Evolutionary conservation across 1,139 yeast species (phyloP), one percentile per base, ranked within the genome.

Genomic region (Geotrichum candidum): DNA sequence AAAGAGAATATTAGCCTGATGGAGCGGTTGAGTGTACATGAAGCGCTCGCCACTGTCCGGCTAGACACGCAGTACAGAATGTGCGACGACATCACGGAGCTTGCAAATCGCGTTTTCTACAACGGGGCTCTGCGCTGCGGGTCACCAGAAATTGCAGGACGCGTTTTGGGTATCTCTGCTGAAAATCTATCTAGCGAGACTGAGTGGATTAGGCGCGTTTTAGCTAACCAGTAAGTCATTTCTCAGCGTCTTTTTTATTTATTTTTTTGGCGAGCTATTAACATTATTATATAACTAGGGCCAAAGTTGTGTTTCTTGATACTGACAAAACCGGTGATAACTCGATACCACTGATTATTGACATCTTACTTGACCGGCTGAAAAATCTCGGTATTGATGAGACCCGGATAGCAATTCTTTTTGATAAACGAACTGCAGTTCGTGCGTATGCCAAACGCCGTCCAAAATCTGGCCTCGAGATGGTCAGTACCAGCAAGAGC

Each of bases 11-110:
- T 80, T 56, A 90, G 97, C 1, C 76, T 95, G 61, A 94, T 94
- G 76, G 86, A 84, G 69, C 76, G 81, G 1, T 78, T 94, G 59
- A 86, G 92, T 65, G 90, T 87, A 27, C 76, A 76, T 0, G 86
- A 86, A 67, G 97, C 97, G 0, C 77, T 81, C 27, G 81, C 90
- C 56, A 87, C 91, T 15, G 85, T 83, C 5, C 91, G 87, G 66
- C 77, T 94, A 58, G 84, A 90, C 0, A 82, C 84, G 66, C 99
- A 94, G 72, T 94, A 95, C 72, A 79, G 99, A 64, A 94, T 94
- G 99, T 88, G 96, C 73, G 78, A 81, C 48, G 98, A 92, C 64
- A 88, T 94, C 55, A 90, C 92, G 96, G 76, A 83, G 52, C 76
- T 94, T 38, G 87, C 96, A 0, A 94, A 94, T 72, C 82, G 81